Base-by-base conservation (phyloP, 2,329 filamentous ascomycete genomes). In the Davidsoniella australis region DNA sequence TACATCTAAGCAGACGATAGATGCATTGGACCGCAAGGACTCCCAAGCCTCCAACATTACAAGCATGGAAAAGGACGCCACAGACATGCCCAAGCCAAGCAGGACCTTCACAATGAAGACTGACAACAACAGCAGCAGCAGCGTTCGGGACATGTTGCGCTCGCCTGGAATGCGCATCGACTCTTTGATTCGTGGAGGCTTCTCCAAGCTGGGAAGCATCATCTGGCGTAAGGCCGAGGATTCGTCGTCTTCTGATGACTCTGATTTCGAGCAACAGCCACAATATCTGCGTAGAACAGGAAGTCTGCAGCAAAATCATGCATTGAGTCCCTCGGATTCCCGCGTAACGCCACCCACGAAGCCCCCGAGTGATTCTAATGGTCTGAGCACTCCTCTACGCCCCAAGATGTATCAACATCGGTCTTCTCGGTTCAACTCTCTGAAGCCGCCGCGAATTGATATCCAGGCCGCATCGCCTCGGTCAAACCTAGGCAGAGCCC, bases 131-230 rank as follows among this genome's bases (percentile, higher is more conserved):
- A 69, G 86, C 7, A 76, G 80, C 40, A 78, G 81, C 5, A 48
- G 45, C 41, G 41, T 51, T 26, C 47, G 50, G 8, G 47, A 48
- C 33, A 80, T 94, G 44, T 82, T 94, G 64, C 89, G 86, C 64
- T 41, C 39, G 12, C 53, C 53, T 4, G 80, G 79, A 2, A 75
- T 78, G 45, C 72, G 82, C 49, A 78, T 89, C 54, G 83, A 85
- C 53, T 82, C 76, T 26, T 72, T 85, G 26, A 74, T 93, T 41
- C 71, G 73, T 23, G 74, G 68, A 5, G 65, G 74, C 20, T 71
- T 77, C 5, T 74, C 71, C 23, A 75, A 70, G 56, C 61, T 78
- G 12, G 69, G 72, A 26, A 74, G 76, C 46, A 64, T 78, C 47
- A 55, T 78, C 18, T 76, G 75, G 72, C 71, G 68, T 55, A 75